Conservation (phyloP, 768 basidiomycete genomes). For the Coprinopsis strossmayeri region DNA sequence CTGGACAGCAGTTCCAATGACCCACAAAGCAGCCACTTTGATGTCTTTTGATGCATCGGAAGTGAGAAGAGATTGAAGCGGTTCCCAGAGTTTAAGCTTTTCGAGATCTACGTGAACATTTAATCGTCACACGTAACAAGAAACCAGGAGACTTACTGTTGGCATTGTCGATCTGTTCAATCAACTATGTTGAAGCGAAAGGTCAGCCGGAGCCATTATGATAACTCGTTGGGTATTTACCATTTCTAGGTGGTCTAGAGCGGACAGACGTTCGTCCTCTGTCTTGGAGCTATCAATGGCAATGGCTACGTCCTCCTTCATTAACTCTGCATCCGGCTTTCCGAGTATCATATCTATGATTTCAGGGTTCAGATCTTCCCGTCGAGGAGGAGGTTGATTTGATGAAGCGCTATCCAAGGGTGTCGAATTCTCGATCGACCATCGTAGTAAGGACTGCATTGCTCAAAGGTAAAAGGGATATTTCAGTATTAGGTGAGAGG, state of each 20-base stretch:
- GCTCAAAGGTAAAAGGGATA: no score
- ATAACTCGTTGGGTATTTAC: constrained; percentile 30
- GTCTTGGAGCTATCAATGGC: constrained; percentile 50
- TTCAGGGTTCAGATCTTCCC: constrained; percentile 66
- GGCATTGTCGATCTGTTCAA: constrained; percentile 89
- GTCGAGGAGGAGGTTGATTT: constrained; percentile 26
- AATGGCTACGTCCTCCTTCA: constrained; percentile 72
- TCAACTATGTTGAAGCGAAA: constrained; percentile 40
- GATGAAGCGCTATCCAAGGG: constrained; percentile 23
- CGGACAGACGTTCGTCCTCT: constrained; percentile 55
- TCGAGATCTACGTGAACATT: constrained; percentile 50
- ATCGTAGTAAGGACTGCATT: constrained; percentile 77
- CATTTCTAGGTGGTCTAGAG: constrained; percentile 86
- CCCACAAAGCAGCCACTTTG: constrained; percentile 71
- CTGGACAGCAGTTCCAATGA: constrained; percentile 83
- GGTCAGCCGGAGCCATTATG: neutral
- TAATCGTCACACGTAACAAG: neutral
- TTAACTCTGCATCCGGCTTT: constrained; percentile 71
- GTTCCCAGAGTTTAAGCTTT: constrained; percentile 73
- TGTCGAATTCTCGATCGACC: constrained; percentile 71
- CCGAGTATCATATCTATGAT: constrained; percentile 84
- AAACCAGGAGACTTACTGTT: constrained; percentile 45
- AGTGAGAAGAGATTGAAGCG: constrained; percentile 58
- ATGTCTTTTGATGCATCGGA: constrained; percentile 52
- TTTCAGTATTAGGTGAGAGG: no score